Evolutionary conservation across 108 stramenopile genomes (phyloP), one percentile per base, ranked within the genome.

Genomic region (Skeletonema grethae): DNA sequence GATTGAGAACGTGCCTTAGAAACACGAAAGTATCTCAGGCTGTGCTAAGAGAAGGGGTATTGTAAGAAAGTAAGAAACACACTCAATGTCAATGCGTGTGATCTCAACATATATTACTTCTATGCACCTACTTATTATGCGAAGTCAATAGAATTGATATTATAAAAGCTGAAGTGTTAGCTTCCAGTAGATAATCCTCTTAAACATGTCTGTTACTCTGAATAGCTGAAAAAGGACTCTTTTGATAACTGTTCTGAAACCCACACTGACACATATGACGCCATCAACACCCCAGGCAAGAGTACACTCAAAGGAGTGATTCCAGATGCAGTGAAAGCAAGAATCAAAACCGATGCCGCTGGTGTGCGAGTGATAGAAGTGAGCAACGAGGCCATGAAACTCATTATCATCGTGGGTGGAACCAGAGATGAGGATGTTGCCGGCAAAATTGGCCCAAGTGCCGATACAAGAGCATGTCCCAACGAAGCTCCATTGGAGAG

Each of bases 351-450:
- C 28, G 82, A 86, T 50, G 85, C 86, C 65, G 87, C 56, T 2
- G 88, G 88, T 12, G 88, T 89, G 18, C 88, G 45, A 10, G 88
- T 89, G 22, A 82, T 86, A 41, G 84, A 81, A 2, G 88, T 86
- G 43, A 87, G 80, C 4, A 80, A 79, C 35, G 88, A 71, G 30
- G 83, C 85, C 88, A 89, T 89, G 16, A 84, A 68, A 63, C 82
- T 74, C 85, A 87, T 84, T 2, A 85, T 75, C 24, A 75, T 61
- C 35, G 82, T 45, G 3, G 88, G 85, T 35, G 56, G 2, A 4
- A 77, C 46, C 6, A 83, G 28, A 15, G 82, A 67, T 1, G 62
- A 56, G 18, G 72, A 34, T 18, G 66, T 31, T 15, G 65, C 18
- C 15, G 78, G 73, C 10, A 68, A 22, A 29, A 50, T 12, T 13